Evolutionary conservation across 148 eudicot genomes (phyloP), one percentile per base, ranked within the genome.

Genomic region (Dysphania ambrosioides): DNA sequence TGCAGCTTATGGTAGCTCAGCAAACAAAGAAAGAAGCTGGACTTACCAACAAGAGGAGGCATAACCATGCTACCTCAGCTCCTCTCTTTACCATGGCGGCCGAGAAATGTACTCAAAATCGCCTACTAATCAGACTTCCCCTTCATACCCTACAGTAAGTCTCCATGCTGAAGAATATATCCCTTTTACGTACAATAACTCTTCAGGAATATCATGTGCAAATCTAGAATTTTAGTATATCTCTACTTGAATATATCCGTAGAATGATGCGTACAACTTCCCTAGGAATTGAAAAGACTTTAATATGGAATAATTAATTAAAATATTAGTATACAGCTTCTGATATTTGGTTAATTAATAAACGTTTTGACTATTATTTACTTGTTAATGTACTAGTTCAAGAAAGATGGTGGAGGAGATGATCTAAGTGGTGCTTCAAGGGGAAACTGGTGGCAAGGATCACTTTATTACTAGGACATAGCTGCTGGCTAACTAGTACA

Each of bases 401-500:
- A 80, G 40, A 89, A 88, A 79, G 97, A 89, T 69, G 84, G 70
- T 8, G 97, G 82, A 62, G 98, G 89, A 81, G 93, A 89, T 76
- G 97, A 90, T 66, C 80, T 91, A 5, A 90, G 83, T 62, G 81
- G 83, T 79, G 93, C 89, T 77, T 84, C 91, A 6, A 81, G 97
- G 71, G 97, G 98, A 66, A 89, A 93, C 60, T 93, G 98, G 98
- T 93, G 98, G 98, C 87, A 89, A 84, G 97, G 97, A 75, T 92
- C 97, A 40, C 85, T 92, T 23, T 92, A 92, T 72, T 92, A 92
- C 64, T 92, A 83, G 80, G 56, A 70, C 51, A 13, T 23, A 24
- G 41, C n/a, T 4, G 55, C 55, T 34, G 6, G 65, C 27, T 74
- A 32, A 12, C 60, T 36, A 8, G 40, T 26, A 34, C 42, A n/a